Conservation (phyloP, 192 early-diverging fungal genomes). For the Linnemannia exigua region DNA sequence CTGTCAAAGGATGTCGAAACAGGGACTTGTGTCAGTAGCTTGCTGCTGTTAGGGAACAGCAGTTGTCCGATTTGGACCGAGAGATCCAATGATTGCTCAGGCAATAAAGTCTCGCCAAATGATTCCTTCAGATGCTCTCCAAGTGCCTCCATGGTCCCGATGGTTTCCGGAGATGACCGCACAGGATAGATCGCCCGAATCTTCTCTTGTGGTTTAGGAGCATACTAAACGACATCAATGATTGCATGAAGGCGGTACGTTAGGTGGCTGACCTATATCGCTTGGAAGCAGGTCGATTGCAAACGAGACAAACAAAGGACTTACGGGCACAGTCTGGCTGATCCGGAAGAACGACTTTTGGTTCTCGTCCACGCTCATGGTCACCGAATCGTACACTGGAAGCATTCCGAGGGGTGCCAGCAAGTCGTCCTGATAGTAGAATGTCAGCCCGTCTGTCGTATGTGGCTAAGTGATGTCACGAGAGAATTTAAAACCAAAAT, state of each 20-base stretch:
- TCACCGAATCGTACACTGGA: conserved; percentile 37
- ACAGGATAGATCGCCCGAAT: conserved; percentile 12
- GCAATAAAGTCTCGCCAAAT: not conserved
- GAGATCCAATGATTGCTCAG: conserved; percentile 20
- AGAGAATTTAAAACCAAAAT: not conserved
- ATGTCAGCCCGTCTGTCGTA: conserved; percentile 9
- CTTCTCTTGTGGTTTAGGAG: not conserved
- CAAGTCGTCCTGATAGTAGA: conserved; percentile 29
- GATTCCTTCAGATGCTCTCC: not conserved
- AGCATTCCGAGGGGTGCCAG: conserved; percentile 30
- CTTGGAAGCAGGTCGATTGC: not conserved
- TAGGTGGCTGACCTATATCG: not conserved
- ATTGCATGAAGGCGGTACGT: not conserved
- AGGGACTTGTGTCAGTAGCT: conserved; percentile 15
- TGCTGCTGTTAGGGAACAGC: conserved; percentile 22
- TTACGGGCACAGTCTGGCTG: conserved; percentile 30
- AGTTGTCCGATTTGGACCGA: conserved; percentile 40
- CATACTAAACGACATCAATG: not conserved
- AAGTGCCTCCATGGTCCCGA: conserved; percentile 17
- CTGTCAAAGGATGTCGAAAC: conserved; percentile 21
- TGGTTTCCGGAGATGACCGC: conserved; percentile 10
- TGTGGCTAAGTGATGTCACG: not conserved
- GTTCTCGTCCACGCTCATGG: conserved; percentile 30
- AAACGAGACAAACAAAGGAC: not conserved
- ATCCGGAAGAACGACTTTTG: conserved; percentile 38